These are phyloP conservation scores for Coccinonectria pachysandricola DNA, from an alignment of 2,329 filamentous ascomycete species.

Conservation along the genomic window DNA sequence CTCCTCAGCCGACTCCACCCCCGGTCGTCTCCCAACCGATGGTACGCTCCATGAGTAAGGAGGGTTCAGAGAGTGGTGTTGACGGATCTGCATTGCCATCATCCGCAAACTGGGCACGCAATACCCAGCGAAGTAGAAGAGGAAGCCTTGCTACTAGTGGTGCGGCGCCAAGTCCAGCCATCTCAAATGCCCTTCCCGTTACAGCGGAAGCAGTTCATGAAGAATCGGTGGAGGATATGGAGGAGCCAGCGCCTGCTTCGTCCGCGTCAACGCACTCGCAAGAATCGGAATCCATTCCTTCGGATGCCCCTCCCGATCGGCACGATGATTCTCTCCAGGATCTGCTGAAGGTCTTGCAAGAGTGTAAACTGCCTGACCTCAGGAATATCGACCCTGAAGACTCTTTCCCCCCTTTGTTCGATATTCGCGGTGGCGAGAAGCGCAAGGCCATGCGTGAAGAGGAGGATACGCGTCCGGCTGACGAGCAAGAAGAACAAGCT, in stretches of 20 bases:
- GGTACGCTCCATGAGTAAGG: slow-evolving; percentile 67
- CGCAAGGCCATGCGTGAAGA: slow-evolving; percentile 68
- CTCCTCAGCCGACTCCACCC: slow-evolving; percentile 26
- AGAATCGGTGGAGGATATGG: slow-evolving; percentile 28
- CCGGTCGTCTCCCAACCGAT: slow-evolving; percentile 48
- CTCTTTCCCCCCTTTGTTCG: slow-evolving; percentile 62
- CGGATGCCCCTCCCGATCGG: slow-evolving; percentile 3
- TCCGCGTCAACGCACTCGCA: slow-evolving; percentile 9
- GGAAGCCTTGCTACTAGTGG: slow-evolving; percentile 74
- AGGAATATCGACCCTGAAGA: slow-evolving; percentile 12
- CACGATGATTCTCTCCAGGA: slow-evolving; percentile 20
- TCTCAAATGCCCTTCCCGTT: slow-evolving; percentile 48
- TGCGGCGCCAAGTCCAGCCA: slow-evolving; percentile 71
- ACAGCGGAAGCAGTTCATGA: slow-evolving; percentile 37
- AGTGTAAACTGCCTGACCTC: slow-evolving; percentile 23
- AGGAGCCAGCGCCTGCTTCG: slow-evolving; percentile 19
- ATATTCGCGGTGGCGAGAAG: slow-evolving; percentile 71
- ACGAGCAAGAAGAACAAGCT: slow-evolving; percentile 37
- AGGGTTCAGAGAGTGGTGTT: slow-evolving; percentile 57
- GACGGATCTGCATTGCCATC: slow-evolving; percentile 88
- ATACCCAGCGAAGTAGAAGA: slow-evolving; percentile 55
- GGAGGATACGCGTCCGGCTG: slow-evolving; percentile 42
- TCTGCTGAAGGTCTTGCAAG: slow-evolving; percentile 28
- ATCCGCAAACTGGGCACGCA: slow-evolving; percentile 84
- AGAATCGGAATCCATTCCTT: slow-evolving; percentile 7